Evolutionary conservation across 257 asterid species (phyloP), one percentile per base, ranked within the genome.

Genomic region (Solanum ossicruentum): DNA sequence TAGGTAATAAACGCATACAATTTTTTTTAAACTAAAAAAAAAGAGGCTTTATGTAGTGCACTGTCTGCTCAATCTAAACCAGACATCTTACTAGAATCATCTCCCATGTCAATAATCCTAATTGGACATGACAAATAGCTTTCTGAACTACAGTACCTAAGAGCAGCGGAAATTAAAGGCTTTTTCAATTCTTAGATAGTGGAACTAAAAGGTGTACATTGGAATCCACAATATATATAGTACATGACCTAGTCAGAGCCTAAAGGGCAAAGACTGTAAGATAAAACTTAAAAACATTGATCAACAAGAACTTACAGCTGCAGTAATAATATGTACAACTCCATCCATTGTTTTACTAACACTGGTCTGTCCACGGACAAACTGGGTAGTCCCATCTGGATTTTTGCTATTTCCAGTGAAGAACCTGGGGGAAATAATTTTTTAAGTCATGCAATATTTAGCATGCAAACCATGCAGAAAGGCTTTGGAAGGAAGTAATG

Each of bases 301-400:
- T 88, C 84, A 85, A 80, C 56, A 23, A 77, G 85, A 75, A 90
- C 98, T 93, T 90, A 96, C 99, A 72, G 98, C 98, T 91, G 96
- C 90, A 51, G 98, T 93, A 63, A 96, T 85, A 21, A 96, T 92
- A 85, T 91, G 95, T 81, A 96, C 91, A 57, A 91, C 95, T 75
- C 93, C 97, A 88, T 94, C 92, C 63, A 93, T 86, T 78, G 89
- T 84, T 43, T 90, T 49, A 86, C 97, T 49, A 66, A 90, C 7
- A 80, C 88, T 91, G 66, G 98, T 93, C 89, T 88, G 75, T 61
- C 98, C 99, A 45, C 84, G 91, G 56, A 93, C 83, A 90, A 91
- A 96, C 92, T 96, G 98, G 80, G 88, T 88, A 67, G 95, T 90
- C 87, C 98, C 98, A 86, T 95, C 93, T 81, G 90, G 84, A 88